Evolutionary conservation across 2,329 filamentous ascomycete genomes (phyloP).

Genomic region (Gnomoniopsis smithogilvyi): DNA sequence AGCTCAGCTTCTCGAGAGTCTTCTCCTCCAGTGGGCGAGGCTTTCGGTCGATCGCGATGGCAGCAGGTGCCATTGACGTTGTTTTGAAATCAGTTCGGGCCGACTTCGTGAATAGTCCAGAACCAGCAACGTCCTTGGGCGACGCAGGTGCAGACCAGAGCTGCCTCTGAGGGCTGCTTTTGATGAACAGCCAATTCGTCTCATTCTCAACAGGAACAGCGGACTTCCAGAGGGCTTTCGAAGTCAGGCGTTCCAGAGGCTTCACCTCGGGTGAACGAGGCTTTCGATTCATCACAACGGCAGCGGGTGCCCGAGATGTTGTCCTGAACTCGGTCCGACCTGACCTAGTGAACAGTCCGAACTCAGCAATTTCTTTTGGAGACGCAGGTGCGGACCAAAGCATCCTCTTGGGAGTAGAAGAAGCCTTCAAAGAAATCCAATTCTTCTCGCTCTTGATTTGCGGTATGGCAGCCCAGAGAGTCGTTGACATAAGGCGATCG

Average conservation of each 20-base stretch:
- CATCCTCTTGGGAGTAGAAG: slow-evolving; percentile 1
- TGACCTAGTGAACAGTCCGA: slow-evolving; percentile 25
- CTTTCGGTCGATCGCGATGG: slow-evolving; percentile 27
- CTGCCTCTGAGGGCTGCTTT: slow-evolving; percentile 3
- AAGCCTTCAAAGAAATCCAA: not conserved
- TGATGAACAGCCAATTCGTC: not conserved
- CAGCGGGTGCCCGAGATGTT: slow-evolving; percentile 29
- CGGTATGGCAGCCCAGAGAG: slow-evolving; percentile 23
- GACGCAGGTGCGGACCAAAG: slow-evolving; percentile 20
- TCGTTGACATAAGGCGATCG: slow-evolving; percentile 24
- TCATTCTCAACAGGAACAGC: slow-evolving; percentile 1
- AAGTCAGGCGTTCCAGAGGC: slow-evolving; percentile 25
- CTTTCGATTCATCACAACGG: slow-evolving; percentile 27
- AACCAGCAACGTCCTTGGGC: slow-evolving; percentile 4
- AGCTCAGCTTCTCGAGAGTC: slow-evolving; percentile 25
- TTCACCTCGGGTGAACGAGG: slow-evolving; percentile 23
- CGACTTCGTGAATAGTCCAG: slow-evolving; percentile 25
- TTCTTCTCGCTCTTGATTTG: slow-evolving; percentile 2
- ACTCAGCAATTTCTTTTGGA: slow-evolving; percentile 2
- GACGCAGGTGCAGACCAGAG: slow-evolving; percentile 20
- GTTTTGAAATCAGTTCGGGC: slow-evolving; percentile 25
- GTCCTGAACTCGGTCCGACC: slow-evolving; percentile 25
- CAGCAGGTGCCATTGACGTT: slow-evolving; percentile 30
- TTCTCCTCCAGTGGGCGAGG: slow-evolving; percentile 23
- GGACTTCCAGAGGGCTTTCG: slow-evolving; percentile 25